Evolutionary conservation across 2,329 filamentous ascomycete species (phyloP).

Genomic region (Tolypocladium endophyticum): DNA sequence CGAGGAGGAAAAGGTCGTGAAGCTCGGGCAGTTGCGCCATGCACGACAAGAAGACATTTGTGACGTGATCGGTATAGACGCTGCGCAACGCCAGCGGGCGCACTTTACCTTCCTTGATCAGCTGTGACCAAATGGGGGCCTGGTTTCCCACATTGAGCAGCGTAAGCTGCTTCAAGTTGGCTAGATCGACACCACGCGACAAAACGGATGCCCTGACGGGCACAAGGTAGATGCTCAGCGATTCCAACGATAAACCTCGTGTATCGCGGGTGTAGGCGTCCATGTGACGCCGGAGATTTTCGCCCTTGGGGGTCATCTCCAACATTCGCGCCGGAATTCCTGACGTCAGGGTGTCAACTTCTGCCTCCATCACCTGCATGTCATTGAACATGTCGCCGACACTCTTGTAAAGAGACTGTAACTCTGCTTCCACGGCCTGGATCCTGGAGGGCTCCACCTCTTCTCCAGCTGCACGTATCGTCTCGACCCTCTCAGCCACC

Average conservation of each 20-base stretch:
- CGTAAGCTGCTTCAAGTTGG: constrained; percentile 44
- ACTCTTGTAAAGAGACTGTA: constrained; percentile 8
- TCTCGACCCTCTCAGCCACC: constrained; percentile 19
- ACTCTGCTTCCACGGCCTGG: constrained; percentile 23
- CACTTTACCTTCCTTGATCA: constrained; percentile 42
- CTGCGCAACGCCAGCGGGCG: constrained; percentile 41
- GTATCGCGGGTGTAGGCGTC: constrained; percentile 46
- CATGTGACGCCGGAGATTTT: constrained; percentile 17
- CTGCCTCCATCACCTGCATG: constrained; percentile 5
- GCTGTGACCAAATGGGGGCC: constrained; percentile 45
- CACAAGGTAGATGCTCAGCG: constrained; percentile 46
- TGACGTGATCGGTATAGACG: constrained; percentile 55
- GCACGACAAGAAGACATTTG: constrained; percentile 40
- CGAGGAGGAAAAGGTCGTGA: constrained; percentile 49
- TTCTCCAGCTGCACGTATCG: constrained; percentile 12
- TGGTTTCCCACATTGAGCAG: constrained; percentile 55
- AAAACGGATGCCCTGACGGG: constrained; percentile 50
- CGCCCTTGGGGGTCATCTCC: constrained; percentile 1
- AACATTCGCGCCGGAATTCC: constrained; percentile 5
- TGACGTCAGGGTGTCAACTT: constrained; percentile 16
- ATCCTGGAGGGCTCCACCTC: constrained; percentile 18
- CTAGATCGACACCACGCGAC: constrained; percentile 44
- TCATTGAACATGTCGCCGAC: constrained; percentile 5
- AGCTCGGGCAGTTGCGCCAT: constrained; percentile 41
- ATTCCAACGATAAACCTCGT: constrained; percentile 45